Evolutionary conservation across 306 rosid genomes (phyloP), one percentile per base, ranked within the genome.

Genomic region (Rosa chinensis): DNA sequence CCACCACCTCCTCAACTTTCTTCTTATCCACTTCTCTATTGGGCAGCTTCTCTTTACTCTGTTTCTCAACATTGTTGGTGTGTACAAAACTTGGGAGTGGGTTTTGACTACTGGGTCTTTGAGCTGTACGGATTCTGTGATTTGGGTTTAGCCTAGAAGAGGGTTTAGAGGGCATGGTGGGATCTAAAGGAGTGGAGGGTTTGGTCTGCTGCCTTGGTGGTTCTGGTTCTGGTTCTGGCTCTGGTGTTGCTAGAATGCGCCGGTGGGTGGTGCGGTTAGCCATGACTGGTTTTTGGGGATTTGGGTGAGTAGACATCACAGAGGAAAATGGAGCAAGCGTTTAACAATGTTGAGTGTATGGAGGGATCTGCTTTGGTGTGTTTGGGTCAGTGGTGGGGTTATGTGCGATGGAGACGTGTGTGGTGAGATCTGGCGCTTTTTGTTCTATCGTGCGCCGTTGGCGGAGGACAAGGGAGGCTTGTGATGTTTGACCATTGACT

Each of bases 401-500:
- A 59, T 7, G 8, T 43, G 45, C 78, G 79, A 79, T 77, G 44
- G 74, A 80, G 86, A 84, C 83, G 74, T 87, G 87, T 80, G 82
- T 42, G 83, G 83, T 63, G 79, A 82, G 84, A 84, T 88, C 85
- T 75, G 69, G 2, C 47, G 45, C 72, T 63, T 63, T 83, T 66
- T 50, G 71, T 84, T 82, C 71, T 61, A 73, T 49, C 74, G 77
- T 83, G 91, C 89, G 86, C 86, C 83, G 79, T n/a, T 6, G 13
- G 77, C 81, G 77, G 83, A 80, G 83, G 81, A 69, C 75, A 72
- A 69, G 63, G 74, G 47, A 14, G 61, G 44, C 18, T 7, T 13
- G 71, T 40, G 70, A 49, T 68, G 55, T 78, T 77, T 90, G 94
- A 87, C 88, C 85, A 64, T 83, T 82, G 94, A 92, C 97, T 42